Evolutionary conservation across 345 rosid genomes (phyloP).

Genomic region (Excoecaria agallocha): DNA sequence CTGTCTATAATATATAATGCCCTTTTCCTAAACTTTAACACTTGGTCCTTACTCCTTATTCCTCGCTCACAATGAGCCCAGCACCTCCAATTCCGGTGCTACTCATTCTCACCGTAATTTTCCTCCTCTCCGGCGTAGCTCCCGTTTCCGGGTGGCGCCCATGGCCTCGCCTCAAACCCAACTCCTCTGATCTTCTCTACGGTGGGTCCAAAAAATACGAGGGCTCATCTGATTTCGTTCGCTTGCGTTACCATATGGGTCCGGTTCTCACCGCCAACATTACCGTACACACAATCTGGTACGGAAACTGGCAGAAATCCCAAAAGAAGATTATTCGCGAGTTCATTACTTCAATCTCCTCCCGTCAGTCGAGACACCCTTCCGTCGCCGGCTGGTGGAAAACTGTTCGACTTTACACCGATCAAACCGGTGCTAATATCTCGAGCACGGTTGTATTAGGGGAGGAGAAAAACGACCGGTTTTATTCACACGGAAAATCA

Average conservation of each 20-base stretch:
- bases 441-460: slow-evolving; percentile 42
- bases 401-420: slow-evolving; percentile 81
- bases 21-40: not conserved
- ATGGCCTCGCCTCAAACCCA: slow-evolving; percentile 52
- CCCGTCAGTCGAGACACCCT: slow-evolving; percentile 48
- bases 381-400: slow-evolving; percentile 96
- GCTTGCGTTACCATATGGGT: slow-evolving; percentile 89
- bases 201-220: slow-evolving; percentile 72
- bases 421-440: slow-evolving; percentile 59
- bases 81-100: not conserved
- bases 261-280: slow-evolving; percentile 86
- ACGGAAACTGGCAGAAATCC: slow-evolving; percentile 69
- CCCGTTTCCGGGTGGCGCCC: slow-evolving; percentile 53
- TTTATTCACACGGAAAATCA: slow-evolving; percentile 85
- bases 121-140: slow-evolving; percentile 26
- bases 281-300: slow-evolving; percentile 89
- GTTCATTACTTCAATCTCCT: slow-evolving; percentile 78
- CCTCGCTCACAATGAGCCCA: slow-evolving; percentile 8
- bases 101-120: not conserved
- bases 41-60: not conserved
- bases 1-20: not conserved
- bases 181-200: slow-evolving; percentile 48
- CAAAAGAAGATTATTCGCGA: slow-evolving; percentile 86
- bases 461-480: slow-evolving; percentile 80
- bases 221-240: slow-evolving; percentile 90